Percentiles rank a stretch among this genome's conserved stretches.
Conservation (phyloP, 169 alveolate species). For the Cryptosporidium tyzzeri region DNA sequence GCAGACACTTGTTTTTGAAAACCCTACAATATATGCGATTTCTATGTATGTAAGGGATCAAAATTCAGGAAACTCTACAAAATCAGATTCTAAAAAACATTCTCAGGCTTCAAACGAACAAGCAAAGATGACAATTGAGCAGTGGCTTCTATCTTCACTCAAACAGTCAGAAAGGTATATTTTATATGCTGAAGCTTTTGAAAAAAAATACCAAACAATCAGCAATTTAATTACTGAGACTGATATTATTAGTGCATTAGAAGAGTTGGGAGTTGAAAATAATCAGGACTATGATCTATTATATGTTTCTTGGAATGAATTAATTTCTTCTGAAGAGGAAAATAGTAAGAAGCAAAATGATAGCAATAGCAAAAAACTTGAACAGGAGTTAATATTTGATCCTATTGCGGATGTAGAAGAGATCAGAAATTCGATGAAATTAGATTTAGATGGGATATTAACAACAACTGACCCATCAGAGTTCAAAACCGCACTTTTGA, state of each 20-base stretch:
- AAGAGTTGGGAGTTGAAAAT: conserved; percentile 78
- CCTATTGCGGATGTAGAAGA: conserved; percentile 4
- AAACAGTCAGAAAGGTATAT: conserved; percentile 80
- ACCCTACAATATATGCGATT: conserved; percentile 77
- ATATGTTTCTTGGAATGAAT: conserved; percentile 75
- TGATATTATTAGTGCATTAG: conserved; percentile 79
- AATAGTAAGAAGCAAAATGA: conserved; percentile 22
- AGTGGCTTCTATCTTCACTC: conserved; percentile 79
- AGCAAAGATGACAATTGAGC: conserved; percentile 76
- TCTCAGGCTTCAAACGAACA: background rate
- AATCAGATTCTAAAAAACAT: background rate
- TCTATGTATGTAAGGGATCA: conserved; percentile 76
- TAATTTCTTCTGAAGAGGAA: conserved; percentile 17
- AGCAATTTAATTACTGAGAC: conserved; percentile 77
- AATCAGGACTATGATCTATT: conserved; percentile 78
- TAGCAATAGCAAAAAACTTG: background rate
- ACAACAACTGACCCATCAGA: conserved; percentile 77
- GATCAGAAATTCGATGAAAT: conserved; percentile 1
- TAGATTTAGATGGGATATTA: conserved; percentile 17
- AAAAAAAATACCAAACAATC: conserved; percentile 74
- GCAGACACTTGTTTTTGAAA: conserved; percentile 77
- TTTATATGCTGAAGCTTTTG: conserved; percentile 78
- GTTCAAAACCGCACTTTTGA: conserved; percentile 73
- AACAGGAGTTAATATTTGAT: conserved; percentile 25
- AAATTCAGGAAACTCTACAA: background rate